Conservation (phyloP, 345 rosid species). For the Kernera saxatilis region DNA sequence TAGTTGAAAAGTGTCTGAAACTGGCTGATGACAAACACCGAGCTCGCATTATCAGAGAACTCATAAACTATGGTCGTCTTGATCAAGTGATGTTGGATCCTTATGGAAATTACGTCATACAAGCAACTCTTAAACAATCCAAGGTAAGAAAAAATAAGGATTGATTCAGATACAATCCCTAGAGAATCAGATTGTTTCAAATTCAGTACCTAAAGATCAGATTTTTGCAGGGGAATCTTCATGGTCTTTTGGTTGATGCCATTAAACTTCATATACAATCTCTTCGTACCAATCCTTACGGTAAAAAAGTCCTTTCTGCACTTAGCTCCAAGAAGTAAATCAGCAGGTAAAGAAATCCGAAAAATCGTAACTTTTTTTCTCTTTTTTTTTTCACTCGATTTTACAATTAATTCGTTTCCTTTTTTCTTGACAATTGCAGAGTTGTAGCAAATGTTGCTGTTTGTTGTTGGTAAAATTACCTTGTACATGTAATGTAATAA, state of each 20-base stretch:
- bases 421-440: slow-evolving; percentile 26
- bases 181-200: not conserved
- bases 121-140: slow-evolving; percentile 64
- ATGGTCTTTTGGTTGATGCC: slow-evolving; percentile 54
- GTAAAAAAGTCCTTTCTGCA: slow-evolving; percentile 79
- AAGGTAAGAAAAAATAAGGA: slow-evolving; percentile 35
- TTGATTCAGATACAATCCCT: not conserved
- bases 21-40: slow-evolving; percentile 46
- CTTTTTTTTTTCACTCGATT: not conserved
- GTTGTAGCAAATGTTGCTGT: slow-evolving; percentile 17
- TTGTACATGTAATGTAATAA: slow-evolving; percentile 46
- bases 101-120: slow-evolving; percentile 76
- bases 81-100: slow-evolving; percentile 84
- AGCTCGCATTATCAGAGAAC: slow-evolving; percentile 46
- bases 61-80: slow-evolving; percentile 46
- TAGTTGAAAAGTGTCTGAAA: slow-evolving; percentile 76
- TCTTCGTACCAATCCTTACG: slow-evolving; percentile 71
- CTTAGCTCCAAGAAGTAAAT: slow-evolving; percentile 54
- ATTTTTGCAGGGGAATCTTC: slow-evolving; percentile 51
- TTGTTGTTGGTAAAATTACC: slow-evolving; percentile 19
- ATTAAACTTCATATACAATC: slow-evolving; percentile 51
- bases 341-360: slow-evolving; percentile 16
- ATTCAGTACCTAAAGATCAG: not conserved
- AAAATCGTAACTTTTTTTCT: not conserved
- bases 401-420: not conserved